phyloP scores from a whole-genome alignment of 1,284 basidiomycete species.

The Leccinum solheimii region DNA sequence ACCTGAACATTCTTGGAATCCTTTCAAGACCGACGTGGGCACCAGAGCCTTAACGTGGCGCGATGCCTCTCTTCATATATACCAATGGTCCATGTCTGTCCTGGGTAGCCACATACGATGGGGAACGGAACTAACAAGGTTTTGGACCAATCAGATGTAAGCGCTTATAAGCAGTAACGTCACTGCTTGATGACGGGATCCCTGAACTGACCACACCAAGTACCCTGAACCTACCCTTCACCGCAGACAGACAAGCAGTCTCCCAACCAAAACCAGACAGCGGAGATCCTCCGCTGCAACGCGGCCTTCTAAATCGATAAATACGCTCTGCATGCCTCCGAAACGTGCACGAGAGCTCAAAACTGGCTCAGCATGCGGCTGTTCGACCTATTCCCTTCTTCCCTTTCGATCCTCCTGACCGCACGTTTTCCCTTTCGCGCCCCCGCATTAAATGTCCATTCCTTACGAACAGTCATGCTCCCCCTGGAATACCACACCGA shows the following conservation, averaged over 20 bases:
- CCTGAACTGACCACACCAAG: slow-evolving; percentile 5
- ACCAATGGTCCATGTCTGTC: background rate
- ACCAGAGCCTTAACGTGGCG: background rate
- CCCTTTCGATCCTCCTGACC: background rate
- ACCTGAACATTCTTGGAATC: background rate
- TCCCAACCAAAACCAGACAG: slow-evolving; percentile 24
- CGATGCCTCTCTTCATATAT: background rate
- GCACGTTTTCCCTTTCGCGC: slow-evolving; percentile 2
- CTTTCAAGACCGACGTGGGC: background rate
- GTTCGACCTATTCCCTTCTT: background rate
- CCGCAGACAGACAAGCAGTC: slow-evolving; percentile 11
- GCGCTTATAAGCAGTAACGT: background rate
- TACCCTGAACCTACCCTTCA: slow-evolving; percentile 17
- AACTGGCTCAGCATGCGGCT: background rate
- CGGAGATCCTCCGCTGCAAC: slow-evolving; percentile 28
- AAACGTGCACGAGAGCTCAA: background rate
- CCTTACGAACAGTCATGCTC: slow-evolving; percentile 23
- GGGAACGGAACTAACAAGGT: background rate
- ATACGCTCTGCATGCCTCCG: background rate
- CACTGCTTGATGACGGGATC: background rate
- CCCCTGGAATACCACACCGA: slow-evolving; percentile 5
- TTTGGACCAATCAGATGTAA: background rate
- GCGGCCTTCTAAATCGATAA: slow-evolving; percentile 27
- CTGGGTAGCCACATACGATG: background rate
- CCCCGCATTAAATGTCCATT: slow-evolving; percentile 15